These are phyloP conservation scores for Leccinum disarticulatum DNA, from an alignment of 768 basidiomycete genomes.

Conservation along the genomic window DNA sequence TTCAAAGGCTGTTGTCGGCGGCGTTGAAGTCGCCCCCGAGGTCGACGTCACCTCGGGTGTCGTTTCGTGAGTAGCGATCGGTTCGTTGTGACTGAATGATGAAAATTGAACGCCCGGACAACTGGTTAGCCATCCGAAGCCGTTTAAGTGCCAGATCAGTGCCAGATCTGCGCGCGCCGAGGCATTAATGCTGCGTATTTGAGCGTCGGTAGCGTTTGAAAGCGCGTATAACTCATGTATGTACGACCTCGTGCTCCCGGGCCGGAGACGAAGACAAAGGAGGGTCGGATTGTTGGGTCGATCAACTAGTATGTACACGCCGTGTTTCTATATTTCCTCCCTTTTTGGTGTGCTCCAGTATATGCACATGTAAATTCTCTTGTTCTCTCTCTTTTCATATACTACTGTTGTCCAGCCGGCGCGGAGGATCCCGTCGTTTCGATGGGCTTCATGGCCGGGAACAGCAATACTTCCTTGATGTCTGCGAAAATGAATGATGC, in stretches of 20 bases:
- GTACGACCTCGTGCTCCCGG: too few species aligned
- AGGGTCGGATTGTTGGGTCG: neutral
- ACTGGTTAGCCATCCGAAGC: constrained; percentile 43
- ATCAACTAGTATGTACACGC: neutral
- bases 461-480: constrained; percentile 94
- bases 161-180: constrained; percentile 48
- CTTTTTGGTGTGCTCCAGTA: neutral
- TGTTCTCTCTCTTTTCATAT: neutral
- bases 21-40: constrained; percentile 43
- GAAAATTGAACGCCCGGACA: neutral
- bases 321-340: neutral
- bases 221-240: neutral
- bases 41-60: constrained; percentile 42
- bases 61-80: constrained; percentile 38
- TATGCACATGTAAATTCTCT: neutral
- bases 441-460: constrained; percentile 96
- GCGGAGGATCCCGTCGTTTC: constrained; percentile 41
- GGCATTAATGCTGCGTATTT: constrained; percentile 5
- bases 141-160: constrained; percentile 55
- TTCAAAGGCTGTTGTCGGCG: constrained; percentile 40
- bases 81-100: neutral
- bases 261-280: neutral
- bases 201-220: neutral
- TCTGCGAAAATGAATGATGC: constrained; percentile 42
- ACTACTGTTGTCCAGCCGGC: constrained; percentile 25